Evolutionary conservation across 345 rosid species (phyloP), one percentile per base, ranked within the genome.

Genomic region (Pistacia atlantica): DNA sequence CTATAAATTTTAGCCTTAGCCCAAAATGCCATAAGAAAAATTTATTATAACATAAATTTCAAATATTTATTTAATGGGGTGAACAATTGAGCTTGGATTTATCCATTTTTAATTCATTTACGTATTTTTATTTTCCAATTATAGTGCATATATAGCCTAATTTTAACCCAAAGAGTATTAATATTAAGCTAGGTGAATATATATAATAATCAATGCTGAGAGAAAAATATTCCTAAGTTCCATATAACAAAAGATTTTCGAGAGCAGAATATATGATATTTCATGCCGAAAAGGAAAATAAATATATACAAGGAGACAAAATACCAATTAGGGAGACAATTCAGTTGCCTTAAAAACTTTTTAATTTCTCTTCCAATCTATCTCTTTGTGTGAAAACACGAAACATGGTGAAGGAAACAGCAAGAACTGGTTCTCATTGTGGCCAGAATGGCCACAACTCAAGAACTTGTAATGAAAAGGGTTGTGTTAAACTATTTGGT

Each of bases 381-480:
- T 46, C 71, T 20, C 2, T 66, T n/a, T 46, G 54, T 10, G n/a
- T 38, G 9, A 46, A 38, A 16, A 20, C 67, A 37, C 22, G 55
- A 2, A 49, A 11, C 20, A 65, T 81, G 81, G 77, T 78, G 76
- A 79, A 79, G 69, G 82, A 82, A 52, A 45, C 33, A 6, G 8
- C 73, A 11, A 74, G 81, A 38, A 79, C 69, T 72, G 76, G 82
- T 38, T 79, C 80, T 1, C 35, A 52, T 25, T 78, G 82, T 56
- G 81, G 79, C 46, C 65, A 70, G 6, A 75, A 72, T 37, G 82
- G 80, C 31, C 82, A 82, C 37, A 79, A 79, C 56, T 75, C 80
- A 4, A 76, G 83, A 49, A 72, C 69, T 2, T 80, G 83, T 31
- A 63, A 59, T 28, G 71, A 11, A 4, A 77, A 67, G 4, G 68